Evolutionary conservation across 1,139 yeast genomes (phyloP).

Genomic region (Hanseniaspora gamundiae): DNA sequence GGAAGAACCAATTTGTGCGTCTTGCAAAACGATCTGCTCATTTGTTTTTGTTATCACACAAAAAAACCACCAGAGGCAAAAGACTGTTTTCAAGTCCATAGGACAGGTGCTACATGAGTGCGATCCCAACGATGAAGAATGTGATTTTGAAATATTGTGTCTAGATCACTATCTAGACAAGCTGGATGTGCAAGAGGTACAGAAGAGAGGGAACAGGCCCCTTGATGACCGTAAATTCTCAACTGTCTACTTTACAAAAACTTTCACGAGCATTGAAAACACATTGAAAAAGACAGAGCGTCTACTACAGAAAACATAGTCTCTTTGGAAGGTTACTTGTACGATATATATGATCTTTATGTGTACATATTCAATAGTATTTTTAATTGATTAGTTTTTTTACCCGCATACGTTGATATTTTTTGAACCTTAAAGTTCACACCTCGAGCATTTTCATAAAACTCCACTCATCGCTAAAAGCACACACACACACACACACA

Average conservation of each 20-base stretch:
- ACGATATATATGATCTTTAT: too few relatives aligned
- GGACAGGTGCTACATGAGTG: not conserved
- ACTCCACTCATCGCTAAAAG: too few relatives aligned
- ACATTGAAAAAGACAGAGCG: conserved; percentile 19
- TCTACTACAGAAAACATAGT: not conserved
- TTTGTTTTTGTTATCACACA: conserved; percentile 20
- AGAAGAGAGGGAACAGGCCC: too few relatives aligned
- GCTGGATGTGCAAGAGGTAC: too few relatives aligned
- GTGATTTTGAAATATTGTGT: conserved; percentile 9
- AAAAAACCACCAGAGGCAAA: conserved; percentile 4
- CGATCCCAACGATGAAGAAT: not conserved
- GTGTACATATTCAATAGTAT: too few relatives aligned
- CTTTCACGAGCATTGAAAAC: conserved; percentile 16
- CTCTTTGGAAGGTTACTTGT: too few relatives aligned
- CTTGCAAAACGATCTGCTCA: conserved; percentile 28
- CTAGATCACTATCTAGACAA: conserved; percentile 12
- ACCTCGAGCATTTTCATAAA: too few relatives aligned
- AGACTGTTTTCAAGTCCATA: not conserved
- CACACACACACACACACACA: too few relatives aligned
- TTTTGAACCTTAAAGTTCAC: too few relatives aligned
- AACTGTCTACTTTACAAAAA: conserved; percentile 13
- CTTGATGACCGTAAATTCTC: too few relatives aligned
- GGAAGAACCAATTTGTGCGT: conserved; percentile 15
- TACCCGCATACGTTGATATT: too few relatives aligned
- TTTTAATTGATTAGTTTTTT: too few relatives aligned